Evolutionary conservation across 352 stramenopile species (phyloP).

Genomic region (Phytophthora capsici): DNA sequence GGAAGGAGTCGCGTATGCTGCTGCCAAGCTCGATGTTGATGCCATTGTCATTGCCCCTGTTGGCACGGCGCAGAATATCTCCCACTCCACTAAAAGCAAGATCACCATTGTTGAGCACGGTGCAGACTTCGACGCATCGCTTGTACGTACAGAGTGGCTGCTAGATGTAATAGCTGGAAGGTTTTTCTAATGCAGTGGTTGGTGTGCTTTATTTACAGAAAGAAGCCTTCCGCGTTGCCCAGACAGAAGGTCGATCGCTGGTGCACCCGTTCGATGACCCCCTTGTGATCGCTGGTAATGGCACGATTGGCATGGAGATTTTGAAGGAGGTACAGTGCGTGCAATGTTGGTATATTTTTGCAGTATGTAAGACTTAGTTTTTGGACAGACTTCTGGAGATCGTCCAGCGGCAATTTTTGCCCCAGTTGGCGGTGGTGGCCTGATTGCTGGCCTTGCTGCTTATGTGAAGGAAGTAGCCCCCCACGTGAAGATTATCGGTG

Average conservation of each 20-base stretch:
- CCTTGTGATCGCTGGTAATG: slow-evolving; percentile 97
- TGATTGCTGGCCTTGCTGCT: slow-evolving; percentile 95
- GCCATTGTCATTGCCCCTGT: slow-evolving; percentile 97
- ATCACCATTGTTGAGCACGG: slow-evolving; percentile 96
- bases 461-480: slow-evolving; percentile 89
- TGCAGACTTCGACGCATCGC: slow-evolving; percentile 96
- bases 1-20: slow-evolving; percentile 96
- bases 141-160: slow-evolving; percentile 42
- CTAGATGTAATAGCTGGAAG: background rate
- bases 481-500: slow-evolving; percentile 95
- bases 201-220: slow-evolving; percentile 41
- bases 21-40: slow-evolving; percentile 92
- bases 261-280: slow-evolving; percentile 99
- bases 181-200: slow-evolving; percentile 2
- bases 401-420: slow-evolving; percentile 96
- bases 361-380: background rate
- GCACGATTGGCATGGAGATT: slow-evolving; percentile 96
- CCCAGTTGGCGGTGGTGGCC: slow-evolving; percentile 96
- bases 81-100: slow-evolving; percentile 59
- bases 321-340: slow-evolving; percentile 63
- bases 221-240: slow-evolving; percentile 92
- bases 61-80: slow-evolving; percentile 93
- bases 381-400: slow-evolving; percentile 74
- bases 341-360: too few species aligned
- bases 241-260: slow-evolving; percentile 93